Conservation (phyloP, 345 rosid species). For the Excoecaria cochinchinensis region DNA sequence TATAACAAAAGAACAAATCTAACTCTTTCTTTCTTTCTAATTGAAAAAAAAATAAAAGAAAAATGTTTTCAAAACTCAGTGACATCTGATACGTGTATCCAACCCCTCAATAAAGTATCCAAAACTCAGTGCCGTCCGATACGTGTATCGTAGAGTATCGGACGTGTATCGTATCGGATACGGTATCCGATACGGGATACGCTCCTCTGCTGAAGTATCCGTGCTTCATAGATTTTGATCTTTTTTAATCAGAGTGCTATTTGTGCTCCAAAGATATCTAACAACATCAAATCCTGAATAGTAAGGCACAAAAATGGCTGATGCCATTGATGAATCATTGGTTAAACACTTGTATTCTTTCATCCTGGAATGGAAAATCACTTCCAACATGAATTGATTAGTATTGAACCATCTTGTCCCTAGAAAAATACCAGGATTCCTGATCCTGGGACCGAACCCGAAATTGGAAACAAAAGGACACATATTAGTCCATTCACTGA, state of each 20-base stretch:
- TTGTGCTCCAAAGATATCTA: conserved; percentile 72
- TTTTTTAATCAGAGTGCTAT: conserved; percentile 31
- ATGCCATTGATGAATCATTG: conserved; percentile 71
- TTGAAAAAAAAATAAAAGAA: too few species aligned
- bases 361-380: conserved; percentile 76
- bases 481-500: conserved; percentile 89
- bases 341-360: conserved; percentile 85
- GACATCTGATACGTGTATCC: too few species aligned
- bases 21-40: too few species aligned
- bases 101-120: too few species aligned
- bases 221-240: conserved; percentile 62
- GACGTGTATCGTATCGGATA: too few species aligned
- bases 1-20: too few species aligned
- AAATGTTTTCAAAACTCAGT: too few species aligned
- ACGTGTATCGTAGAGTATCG: too few species aligned
- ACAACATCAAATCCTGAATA: conserved; percentile 85
- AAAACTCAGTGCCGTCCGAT: too few species aligned
- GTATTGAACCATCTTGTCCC: conserved; percentile 81
- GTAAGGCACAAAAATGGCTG: conserved; percentile 81
- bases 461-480: conserved; percentile 73
- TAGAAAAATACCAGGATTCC: conserved; percentile 71
- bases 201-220: too few species aligned
- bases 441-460: conserved; percentile 76
- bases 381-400: conserved; percentile 81
- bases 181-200: too few species aligned